Evolutionary conservation across 2,329 filamentous ascomycete genomes (phyloP).

Genomic region (Colletotrichum salicis): DNA sequence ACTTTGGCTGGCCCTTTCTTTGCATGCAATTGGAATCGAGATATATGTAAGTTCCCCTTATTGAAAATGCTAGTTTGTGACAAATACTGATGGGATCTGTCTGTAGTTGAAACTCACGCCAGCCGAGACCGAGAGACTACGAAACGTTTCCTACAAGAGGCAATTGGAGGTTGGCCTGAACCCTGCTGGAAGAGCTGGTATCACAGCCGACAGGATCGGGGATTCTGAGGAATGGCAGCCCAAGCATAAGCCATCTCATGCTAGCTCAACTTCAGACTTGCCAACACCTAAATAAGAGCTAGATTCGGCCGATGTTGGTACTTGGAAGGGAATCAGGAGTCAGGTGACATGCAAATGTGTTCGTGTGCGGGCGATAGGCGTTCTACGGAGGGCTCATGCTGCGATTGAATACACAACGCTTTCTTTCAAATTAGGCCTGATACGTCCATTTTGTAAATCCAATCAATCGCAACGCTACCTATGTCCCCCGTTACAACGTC

Average conservation of each 20-base stretch:
- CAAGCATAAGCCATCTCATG: not conserved
- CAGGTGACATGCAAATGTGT: not conserved
- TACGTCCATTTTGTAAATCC: not conserved
- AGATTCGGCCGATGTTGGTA: not conserved
- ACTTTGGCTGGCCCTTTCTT: conserved; percentile 50
- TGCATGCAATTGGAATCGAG: conserved; percentile 35
- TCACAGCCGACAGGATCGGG: conserved; percentile 53
- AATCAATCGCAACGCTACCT: not conserved
- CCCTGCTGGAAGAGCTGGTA: conserved; percentile 56
- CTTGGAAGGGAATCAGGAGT: not conserved
- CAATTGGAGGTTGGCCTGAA: conserved; percentile 62
- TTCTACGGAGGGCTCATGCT: too few species aligned
- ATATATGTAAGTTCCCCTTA: conserved; percentile 41
- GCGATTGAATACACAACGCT: too few species aligned
- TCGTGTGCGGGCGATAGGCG: not conserved
- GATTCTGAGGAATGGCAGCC: conserved; percentile 42
- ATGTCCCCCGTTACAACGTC: not conserved
- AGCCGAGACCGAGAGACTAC: conserved; percentile 59
- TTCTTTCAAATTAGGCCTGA: too few species aligned
- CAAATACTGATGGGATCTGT: not conserved
- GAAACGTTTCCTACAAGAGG: conserved; percentile 62
- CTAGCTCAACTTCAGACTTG: not conserved
- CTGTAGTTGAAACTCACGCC: conserved; percentile 60
- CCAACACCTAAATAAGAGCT: not conserved
- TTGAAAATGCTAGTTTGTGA: accelerated